A percentile compares a stretch with the other conserved stretches of the same genome.
Evolutionary conservation across 73 alveolate genomes (phyloP).

Genomic region (Paramecium caudatum): DNA sequence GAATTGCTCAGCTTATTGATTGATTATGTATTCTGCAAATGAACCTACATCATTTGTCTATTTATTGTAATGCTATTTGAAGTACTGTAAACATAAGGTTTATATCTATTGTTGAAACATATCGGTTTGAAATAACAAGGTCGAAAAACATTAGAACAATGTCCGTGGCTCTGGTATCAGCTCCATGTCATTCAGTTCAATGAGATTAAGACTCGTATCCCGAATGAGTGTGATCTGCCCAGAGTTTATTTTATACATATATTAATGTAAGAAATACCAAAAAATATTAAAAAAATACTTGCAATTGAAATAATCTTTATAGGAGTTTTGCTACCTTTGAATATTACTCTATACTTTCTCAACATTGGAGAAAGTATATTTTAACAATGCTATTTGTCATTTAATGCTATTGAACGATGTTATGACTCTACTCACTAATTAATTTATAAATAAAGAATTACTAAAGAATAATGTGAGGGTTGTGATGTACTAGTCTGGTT

Average conservation of each 20-base stretch:
- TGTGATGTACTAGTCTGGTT: neutral
- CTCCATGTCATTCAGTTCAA: conserved; percentile 39
- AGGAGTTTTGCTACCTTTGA: neutral
- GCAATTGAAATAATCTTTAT: neutral
- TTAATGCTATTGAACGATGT: conserved; percentile 15
- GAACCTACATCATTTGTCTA: conserved; percentile 23
- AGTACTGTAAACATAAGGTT: conserved; percentile 28
- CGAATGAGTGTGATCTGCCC: neutral
- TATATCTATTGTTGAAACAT: conserved; percentile 7
- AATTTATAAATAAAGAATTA: conserved; percentile 25
- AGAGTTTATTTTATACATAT: neutral
- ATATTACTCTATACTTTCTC: conserved; percentile 4
- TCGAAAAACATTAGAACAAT: conserved; percentile 29
- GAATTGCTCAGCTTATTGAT: conserved; percentile 8
- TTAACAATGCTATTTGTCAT: neutral
- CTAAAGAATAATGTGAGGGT: neutral
- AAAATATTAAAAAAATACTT: conserved; percentile 17
- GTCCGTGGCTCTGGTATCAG: neutral
- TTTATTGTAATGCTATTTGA: conserved; percentile 19
- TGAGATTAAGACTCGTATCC: neutral
- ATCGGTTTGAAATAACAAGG: conserved; percentile 15
- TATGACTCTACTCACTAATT: neutral
- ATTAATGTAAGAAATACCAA: conserved; percentile 4
- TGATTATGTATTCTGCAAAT: conserved; percentile 44
- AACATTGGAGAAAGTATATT: neutral